Evolutionary conservation across 2,329 filamentous ascomycete species (phyloP), one percentile per base, ranked within the genome.

Genomic region (Aschersonia sp.): DNA sequence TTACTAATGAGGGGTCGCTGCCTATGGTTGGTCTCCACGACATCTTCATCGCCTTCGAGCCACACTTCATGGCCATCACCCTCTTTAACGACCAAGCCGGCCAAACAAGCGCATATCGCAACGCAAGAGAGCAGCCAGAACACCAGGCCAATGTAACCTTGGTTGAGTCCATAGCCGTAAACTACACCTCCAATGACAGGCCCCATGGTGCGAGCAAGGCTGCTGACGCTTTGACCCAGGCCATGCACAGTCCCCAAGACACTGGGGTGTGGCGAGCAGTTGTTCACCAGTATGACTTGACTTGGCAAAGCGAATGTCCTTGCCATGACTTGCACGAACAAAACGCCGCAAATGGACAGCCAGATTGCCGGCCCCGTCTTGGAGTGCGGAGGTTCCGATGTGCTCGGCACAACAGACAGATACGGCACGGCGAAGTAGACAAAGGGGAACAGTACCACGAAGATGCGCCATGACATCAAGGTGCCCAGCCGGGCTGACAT

Each of bases 381-480:
- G 40, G 66, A 59, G 5, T 67, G 68, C 1, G 78, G 64, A 1
- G 68, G 62, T 1, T 67, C 58, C 47, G 73, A 58, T 41, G 66
- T 51, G 40, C 75, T 76, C 0, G 82, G 84, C 1, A 89, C 70
- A 31, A 89, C 63, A 1, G 84, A 75, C 9, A 91, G 72, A 58
- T 82, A 89, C 0, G 85, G 86, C 40, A 84, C 74, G 7, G 84
- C 58, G 7, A 78, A 66, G 61, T 91, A 91, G 0, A 81, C 74
- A 7, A 85, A 32, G 0, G 85, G 83, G 52, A 89, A 89, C 45
- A 82, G 74, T 42, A 80, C 73, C 1, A 89, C 68, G 40, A 80
- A 85, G n/a, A 74, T 63, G 3, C 81, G 76, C 71, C 82, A 88
- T 43, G 79, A 81, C 4, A 70, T 69, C 47, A 89, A 65, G 1